Evolutionary conservation across 148 eudicot genomes (phyloP).

Genomic region (Linanthus parryae): DNA sequence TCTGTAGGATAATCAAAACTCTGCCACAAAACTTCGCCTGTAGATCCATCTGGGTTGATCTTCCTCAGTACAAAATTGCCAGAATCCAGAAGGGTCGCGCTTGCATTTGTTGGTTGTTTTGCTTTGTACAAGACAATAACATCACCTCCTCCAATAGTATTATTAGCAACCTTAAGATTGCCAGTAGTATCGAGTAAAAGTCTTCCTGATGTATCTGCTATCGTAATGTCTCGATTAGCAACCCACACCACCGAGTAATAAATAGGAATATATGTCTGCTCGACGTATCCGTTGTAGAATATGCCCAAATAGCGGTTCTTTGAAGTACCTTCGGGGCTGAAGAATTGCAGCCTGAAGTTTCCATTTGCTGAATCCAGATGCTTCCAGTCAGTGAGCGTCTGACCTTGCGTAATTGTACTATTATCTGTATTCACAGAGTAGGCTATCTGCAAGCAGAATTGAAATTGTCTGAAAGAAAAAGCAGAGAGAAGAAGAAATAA

Average conservation of each 20-base stretch:
- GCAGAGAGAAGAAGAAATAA: too few species aligned
- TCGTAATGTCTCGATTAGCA: conserved; percentile 19
- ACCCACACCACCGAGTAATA: conserved; percentile 20
- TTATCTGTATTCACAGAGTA: too few species aligned
- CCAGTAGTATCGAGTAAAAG: conserved; percentile 14
- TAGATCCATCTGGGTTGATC: conserved; percentile 11
- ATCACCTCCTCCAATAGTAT: conserved; percentile 1
- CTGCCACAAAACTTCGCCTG: conserved; percentile 24
- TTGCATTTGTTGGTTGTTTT: conserved; percentile 1
- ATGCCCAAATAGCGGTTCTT: conserved; percentile 17
- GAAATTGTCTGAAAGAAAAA: too few species aligned
- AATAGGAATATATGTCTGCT: neutral
- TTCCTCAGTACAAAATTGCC: conserved; percentile 23
- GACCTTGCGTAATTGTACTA: too few species aligned
- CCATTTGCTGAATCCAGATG: conserved; percentile 15
- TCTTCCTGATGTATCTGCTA: conserved; percentile 6
- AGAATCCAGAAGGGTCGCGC: conserved; percentile 11
- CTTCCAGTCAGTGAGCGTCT: conserved; percentile 11
- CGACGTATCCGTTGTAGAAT: conserved; percentile 11
- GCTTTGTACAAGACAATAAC: conserved; percentile 10
- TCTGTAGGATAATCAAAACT: conserved; percentile 34
- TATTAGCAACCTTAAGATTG: conserved; percentile 10
- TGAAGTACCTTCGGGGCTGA: conserved; percentile 14
- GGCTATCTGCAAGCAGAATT: too few species aligned
- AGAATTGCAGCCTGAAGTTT: conserved; percentile 20